phyloP scores from a whole-genome alignment of 1,139 yeast species.

The Magnusiomyces suaveolens region DNA sequence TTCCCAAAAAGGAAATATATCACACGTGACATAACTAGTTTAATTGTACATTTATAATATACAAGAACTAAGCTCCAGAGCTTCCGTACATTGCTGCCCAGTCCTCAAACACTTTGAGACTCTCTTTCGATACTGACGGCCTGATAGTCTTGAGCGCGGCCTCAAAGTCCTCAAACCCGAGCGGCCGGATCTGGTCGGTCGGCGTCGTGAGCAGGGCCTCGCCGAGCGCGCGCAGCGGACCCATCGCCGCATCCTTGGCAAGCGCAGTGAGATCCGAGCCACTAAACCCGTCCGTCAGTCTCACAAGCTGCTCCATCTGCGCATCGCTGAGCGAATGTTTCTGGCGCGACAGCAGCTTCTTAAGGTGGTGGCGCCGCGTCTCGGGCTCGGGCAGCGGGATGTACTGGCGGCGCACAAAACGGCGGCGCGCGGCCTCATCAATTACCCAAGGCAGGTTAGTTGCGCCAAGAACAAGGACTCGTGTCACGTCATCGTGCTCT shows the following conservation, averaged over 20 bases:
- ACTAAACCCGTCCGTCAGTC: conserved; percentile 68
- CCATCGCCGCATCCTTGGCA: conserved; percentile 98
- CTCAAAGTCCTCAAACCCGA: conserved; percentile 64
- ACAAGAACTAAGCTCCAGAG: conserved; percentile 54
- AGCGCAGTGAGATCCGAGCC: conserved; percentile 93
- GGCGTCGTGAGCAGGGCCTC: conserved; percentile 78
- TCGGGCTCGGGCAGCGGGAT: conserved; percentile 89
- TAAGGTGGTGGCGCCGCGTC: conserved; percentile 66
- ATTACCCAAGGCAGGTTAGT: conserved; percentile 97
- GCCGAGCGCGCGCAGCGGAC: conserved; percentile 85
- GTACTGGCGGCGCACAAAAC: conserved; percentile 88
- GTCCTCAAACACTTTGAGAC: conserved; percentile 66
- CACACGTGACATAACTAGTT: no score
- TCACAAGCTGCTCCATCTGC: conserved; percentile 54
- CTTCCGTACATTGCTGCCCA: conserved; percentile 92
- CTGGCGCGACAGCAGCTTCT: conserved; percentile 62
- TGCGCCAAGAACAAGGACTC: conserved; percentile 90
- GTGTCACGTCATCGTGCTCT: conserved; percentile 45
- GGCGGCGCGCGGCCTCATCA: conserved; percentile 94
- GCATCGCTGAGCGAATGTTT: conserved; percentile 53
- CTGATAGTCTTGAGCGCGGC: conserved; percentile 73
- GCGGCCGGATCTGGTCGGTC: conserved; percentile 76
- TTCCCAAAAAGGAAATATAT: no score
- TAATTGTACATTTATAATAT: no score
- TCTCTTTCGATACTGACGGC: conserved; percentile 86